These are phyloP conservation scores for Quercus parvula DNA, from an alignment of 306 rosid species.

Conservation along the genomic window DNA sequence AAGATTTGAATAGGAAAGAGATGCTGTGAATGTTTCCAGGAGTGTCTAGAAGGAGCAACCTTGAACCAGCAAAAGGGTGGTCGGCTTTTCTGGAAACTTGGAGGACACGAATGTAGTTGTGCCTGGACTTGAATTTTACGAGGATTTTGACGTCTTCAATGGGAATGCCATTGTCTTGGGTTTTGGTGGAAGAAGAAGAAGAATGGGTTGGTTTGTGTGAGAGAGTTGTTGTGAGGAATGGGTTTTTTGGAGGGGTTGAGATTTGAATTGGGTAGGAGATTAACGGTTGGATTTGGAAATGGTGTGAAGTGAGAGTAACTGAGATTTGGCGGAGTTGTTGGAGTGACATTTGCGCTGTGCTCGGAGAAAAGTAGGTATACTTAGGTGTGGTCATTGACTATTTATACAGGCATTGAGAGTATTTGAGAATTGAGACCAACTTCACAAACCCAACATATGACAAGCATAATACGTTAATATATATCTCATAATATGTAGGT, in stretches of 20 bases:
- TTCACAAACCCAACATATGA: too few species aligned
- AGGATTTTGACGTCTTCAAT: conserved; percentile 53
- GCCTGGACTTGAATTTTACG: conserved; percentile 69
- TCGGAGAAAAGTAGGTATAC: too few species aligned
- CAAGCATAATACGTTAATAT: too few species aligned
- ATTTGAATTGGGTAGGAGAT: conserved; percentile 18
- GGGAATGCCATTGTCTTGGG: conserved; percentile 71
- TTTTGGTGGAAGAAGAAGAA: conserved; percentile 8
- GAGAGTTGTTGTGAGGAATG: background rate
- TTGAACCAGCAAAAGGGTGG: conserved; percentile 84
- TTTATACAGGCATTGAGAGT: too few species aligned
- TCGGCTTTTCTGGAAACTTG: conserved; percentile 69
- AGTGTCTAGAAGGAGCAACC: conserved; percentile 81
- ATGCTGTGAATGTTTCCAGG: conserved; percentile 97
- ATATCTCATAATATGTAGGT: too few species aligned
- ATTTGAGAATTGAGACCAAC: too few species aligned
- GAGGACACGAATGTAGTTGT: conserved; percentile 81
- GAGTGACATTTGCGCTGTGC: too few species aligned
- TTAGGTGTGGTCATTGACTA: too few species aligned
- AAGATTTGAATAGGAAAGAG: conserved; percentile 57
- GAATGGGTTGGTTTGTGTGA: background rate
- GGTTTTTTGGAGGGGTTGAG: conserved; percentile 13
- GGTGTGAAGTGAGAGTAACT: conserved; percentile 17
- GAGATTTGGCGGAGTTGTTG: conserved; percentile 17
- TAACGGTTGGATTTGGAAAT: conserved; percentile 30